Evolutionary conservation across 805 yeast species (phyloP), one percentile per base, ranked within the genome.

Genomic region (Teunomyces atbi): DNA sequence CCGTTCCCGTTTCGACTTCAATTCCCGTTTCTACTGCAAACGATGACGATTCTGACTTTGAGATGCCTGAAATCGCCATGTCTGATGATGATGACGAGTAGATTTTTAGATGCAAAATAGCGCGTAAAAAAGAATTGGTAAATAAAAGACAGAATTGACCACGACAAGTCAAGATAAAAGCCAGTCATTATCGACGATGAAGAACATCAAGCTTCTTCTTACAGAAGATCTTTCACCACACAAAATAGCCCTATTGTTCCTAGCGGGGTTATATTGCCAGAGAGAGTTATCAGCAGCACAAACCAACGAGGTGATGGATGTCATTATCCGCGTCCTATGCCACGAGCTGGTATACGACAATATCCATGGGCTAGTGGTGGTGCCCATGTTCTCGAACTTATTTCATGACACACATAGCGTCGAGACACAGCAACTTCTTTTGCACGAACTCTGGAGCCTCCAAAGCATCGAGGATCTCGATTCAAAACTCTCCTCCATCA

Each of bases 221-320:
- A 57, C 72, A 3, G 76, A 71, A 45, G 74, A 66, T 45, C 49
- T 83, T 21, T 76, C 84, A 5, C 82, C 87, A 0, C 74, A 78
- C 46, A 81, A 79, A 51, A 61, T 83, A 0, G 78, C 82, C 1
- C 53, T 82, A 1, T 54, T 82, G 7, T 61, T 75, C 2, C 55
- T 83, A 11, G 68, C 82, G 4, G 70, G 71, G 12, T 74, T 76
- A 0, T 78, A 78, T 52, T 47, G 55, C 39, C 77, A 78, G 12
- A 65, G 66, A 35, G 62, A 74, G 44, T 69, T 81, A 12, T 67
- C 54, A 57, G 28, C 39, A 8, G 27, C 10, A 6, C 16, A 11
- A 13, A 21, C 28, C 28, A 36, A 36, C 19, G 15, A 20, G 12
- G 28, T 36, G 5, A 20, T 36, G 27, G 28, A 12, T 12, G 39